phyloP scores from a whole-genome alignment of 139 green algal species.

The Tetradesmus obliquus region DNA sequence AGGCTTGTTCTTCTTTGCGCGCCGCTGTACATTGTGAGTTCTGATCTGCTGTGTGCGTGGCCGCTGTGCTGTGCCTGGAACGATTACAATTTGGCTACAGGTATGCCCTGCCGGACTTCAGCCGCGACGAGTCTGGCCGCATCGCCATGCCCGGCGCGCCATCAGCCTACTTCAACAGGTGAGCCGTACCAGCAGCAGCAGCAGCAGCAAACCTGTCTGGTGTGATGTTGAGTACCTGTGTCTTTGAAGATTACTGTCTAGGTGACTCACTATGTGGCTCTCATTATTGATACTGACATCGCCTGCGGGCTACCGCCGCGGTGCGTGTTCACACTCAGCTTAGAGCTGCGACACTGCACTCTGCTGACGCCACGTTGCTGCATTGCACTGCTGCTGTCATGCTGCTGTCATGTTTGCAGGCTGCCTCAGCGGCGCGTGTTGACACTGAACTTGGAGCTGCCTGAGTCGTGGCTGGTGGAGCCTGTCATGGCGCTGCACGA shows the following conservation, averaged over 20 bases:
- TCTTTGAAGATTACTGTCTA: too few species aligned
- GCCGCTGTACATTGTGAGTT: too few species aligned
- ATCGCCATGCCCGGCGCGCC: conserved; percentile 37
- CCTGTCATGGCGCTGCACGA: conserved; percentile 75
- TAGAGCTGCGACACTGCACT: conserved; percentile 85
- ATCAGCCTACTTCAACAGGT: conserved; percentile 44
- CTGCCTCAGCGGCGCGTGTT: conserved; percentile 80
- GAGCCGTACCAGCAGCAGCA: neutral
- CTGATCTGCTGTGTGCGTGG: neutral
- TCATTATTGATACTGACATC: too few species aligned
- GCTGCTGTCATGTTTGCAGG: neutral
- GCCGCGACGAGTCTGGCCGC: conserved; percentile 6
- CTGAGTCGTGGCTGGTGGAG: conserved; percentile 95
- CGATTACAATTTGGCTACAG: neutral
- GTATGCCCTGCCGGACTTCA: conserved; percentile 52
- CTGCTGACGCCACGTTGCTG: neutral
- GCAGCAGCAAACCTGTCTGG: neutral
- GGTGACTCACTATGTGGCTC: too few species aligned
- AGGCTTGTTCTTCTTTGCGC: too few species aligned
- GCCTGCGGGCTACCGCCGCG: conserved; percentile 59
- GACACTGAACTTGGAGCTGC: conserved; percentile 94
- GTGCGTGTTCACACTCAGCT: conserved; percentile 89
- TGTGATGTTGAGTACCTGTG: neutral
- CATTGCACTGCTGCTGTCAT: neutral
- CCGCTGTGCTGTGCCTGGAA: neutral